These are phyloP conservation scores for Zygosaccharomyces sapae DNA, from an alignment of 1,139 yeast species.

Conservation along the genomic window DNA sequence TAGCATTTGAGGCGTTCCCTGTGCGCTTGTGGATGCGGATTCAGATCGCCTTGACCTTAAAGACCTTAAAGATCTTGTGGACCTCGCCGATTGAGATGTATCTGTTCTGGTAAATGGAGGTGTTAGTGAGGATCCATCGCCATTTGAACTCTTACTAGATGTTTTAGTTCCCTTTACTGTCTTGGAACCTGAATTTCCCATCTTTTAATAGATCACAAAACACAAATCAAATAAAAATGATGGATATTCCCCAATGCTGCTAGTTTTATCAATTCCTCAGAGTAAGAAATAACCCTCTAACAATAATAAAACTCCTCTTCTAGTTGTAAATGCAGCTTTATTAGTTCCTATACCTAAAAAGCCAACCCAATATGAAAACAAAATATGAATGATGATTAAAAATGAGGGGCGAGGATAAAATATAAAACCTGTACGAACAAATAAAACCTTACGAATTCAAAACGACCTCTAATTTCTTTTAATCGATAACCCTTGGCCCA, in stretches of 20 bases:
- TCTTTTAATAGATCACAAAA: neutral
- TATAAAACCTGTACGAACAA: neutral
- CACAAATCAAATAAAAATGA: neutral
- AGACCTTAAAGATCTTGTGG: slow-evolving; percentile 48
- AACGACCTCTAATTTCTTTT: neutral
- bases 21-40: slow-evolving; percentile 17
- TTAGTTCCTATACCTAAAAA: neutral
- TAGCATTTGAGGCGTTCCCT: slow-evolving; percentile 2
- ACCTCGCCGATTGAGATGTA: slow-evolving; percentile 50
- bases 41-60: slow-evolving; percentile 39
- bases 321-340: neutral
- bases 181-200: slow-evolving; percentile 36
- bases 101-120: slow-evolving; percentile 52
- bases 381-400: neutral
- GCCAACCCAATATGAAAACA: neutral
- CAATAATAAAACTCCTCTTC: neutral
- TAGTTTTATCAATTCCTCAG: neutral
- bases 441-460: neutral
- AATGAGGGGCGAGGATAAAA: neutral
- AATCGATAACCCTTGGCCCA: neutral
- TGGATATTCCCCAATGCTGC: neutral
- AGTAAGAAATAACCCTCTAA: neutral
- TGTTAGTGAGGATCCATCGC: slow-evolving; percentile 28
- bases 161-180: slow-evolving; percentile 19
- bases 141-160: slow-evolving; percentile 8